Evolutionary conservation across 768 basidiomycete genomes (phyloP).

Genomic region (Polyporus arcularius): DNA sequence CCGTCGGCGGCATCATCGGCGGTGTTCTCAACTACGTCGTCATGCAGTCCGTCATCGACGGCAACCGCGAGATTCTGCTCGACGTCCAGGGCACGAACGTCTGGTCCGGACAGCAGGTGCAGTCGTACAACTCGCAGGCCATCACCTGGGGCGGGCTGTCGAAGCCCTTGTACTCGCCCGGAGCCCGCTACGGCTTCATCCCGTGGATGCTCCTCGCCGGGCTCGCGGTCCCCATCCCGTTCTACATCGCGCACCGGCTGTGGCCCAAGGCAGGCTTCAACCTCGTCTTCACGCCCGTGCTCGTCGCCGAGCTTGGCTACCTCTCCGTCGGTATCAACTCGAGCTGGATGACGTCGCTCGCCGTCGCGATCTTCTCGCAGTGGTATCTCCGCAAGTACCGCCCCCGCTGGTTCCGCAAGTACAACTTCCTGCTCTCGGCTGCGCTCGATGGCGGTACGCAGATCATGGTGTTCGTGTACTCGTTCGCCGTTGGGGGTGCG

Average conservation of each 20-base stretch:
- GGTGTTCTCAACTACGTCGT: conserved; percentile 40
- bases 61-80: conserved; percentile 45
- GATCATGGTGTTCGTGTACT: conserved; percentile 36
- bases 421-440: conserved; percentile 54
- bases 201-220: conserved; percentile 51
- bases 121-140: conserved; percentile 53
- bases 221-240: conserved; percentile 52
- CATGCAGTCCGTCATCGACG: conserved; percentile 36
- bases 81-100: conserved; percentile 52
- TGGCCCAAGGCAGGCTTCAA: conserved; percentile 48
- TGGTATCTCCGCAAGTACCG: conserved; percentile 45
- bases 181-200: conserved; percentile 49
- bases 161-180: conserved; percentile 47
- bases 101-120: conserved; percentile 50
- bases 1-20: conserved; percentile 54
- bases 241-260: conserved; percentile 48
- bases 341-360: conserved; percentile 46
- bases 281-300: conserved; percentile 48
- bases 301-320: conserved; percentile 48
- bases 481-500: conserved; percentile 30
- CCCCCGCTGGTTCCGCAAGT: conserved; percentile 50
- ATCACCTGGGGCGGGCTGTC: conserved; percentile 58
- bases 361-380: conserved; percentile 44
- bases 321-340: conserved; percentile 58
- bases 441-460: conserved; percentile 56